Conservation (phyloP, 1,139 yeast species). For the Candida dubliniensis region DNA sequence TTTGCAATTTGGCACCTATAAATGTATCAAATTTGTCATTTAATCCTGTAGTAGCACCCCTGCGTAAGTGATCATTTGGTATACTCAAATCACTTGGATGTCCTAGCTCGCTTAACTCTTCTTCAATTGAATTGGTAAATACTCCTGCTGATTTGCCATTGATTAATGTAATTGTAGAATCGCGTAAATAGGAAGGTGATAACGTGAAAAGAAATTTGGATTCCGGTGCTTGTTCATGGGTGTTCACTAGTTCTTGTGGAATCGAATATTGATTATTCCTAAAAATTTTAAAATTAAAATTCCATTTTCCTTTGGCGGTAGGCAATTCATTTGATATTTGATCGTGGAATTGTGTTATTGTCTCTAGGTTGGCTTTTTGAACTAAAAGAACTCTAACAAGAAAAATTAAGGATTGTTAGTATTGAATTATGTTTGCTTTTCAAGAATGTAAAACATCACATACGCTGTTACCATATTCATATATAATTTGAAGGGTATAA, state of each 20-base stretch:
- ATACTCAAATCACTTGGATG: slow-evolving; percentile 25
- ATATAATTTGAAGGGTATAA: too few relatives aligned
- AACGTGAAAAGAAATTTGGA: slow-evolving; percentile 57
- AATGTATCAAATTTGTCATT: slow-evolving; percentile 52
- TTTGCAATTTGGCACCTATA: slow-evolving; percentile 58
- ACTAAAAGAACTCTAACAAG: slow-evolving; percentile 45
- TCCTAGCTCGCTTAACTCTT: slow-evolving; percentile 30
- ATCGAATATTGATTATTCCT: slow-evolving; percentile 58
- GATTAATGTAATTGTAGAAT: slow-evolving; percentile 52
- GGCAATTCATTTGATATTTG: slow-evolving; percentile 65
- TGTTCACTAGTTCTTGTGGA: slow-evolving; percentile 37
- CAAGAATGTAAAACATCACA: too few relatives aligned
- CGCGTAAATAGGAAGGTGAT: slow-evolving; percentile 53
- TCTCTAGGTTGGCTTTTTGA: slow-evolving; percentile 59
- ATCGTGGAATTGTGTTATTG: slow-evolving; percentile 67
- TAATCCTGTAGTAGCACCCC: slow-evolving; percentile 50
- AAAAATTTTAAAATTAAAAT: slow-evolving; percentile 61
- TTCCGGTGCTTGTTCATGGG: slow-evolving; percentile 34
- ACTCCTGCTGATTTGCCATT: slow-evolving; percentile 49
- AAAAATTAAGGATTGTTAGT: slow-evolving; percentile 3
- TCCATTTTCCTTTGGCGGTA: slow-evolving; percentile 59
- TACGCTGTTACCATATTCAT: too few relatives aligned
- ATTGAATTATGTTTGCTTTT: too few relatives aligned
- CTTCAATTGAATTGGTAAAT: slow-evolving; percentile 39
- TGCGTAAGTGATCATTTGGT: slow-evolving; percentile 39